Conservation (phyloP, 768 basidiomycete genomes). For the Lactifluus pinguis region DNA sequence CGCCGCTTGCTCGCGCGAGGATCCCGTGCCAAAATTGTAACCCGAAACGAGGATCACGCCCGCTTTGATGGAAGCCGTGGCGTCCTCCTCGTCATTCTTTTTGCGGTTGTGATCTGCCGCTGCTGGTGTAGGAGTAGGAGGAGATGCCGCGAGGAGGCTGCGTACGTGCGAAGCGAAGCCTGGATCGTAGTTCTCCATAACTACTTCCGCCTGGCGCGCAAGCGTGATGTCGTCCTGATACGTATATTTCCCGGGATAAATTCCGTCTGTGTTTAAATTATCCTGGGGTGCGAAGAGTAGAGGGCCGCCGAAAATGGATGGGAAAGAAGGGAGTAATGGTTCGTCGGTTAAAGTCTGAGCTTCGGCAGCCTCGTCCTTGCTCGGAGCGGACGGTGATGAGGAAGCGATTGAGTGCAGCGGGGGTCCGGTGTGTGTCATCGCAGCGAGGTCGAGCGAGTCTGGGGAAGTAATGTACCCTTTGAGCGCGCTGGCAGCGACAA, state of each 20-base stretch:
- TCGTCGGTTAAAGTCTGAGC: conserved; percentile 34
- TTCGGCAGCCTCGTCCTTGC: conserved; percentile 16
- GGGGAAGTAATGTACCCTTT: conserved; percentile 89
- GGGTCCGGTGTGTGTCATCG: conserved; percentile 40
- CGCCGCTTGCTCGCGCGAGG: conserved; percentile 96
- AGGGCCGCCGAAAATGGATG: conserved; percentile 68
- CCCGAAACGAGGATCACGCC: conserved; percentile 85
- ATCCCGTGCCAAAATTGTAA: conserved; percentile 98
- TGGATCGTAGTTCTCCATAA: conserved; percentile 99
- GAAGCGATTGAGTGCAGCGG: conserved; percentile 50
- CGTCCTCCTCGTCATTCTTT: neutral
- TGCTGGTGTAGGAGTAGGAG: conserved; percentile 4
- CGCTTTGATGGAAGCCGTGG: conserved; percentile 28
- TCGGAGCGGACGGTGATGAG: conserved; percentile 15
- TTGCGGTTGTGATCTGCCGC: too few species aligned
- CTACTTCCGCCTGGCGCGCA: conserved; percentile 86
- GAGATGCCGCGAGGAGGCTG: conserved; percentile 28
- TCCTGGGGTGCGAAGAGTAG: conserved; percentile 94
- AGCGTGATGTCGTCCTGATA: conserved; percentile 99
- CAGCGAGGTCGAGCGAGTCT: conserved; percentile 45
- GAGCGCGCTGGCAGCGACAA: conserved; percentile 92
- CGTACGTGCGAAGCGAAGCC: conserved; percentile 67
- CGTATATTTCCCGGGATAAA: conserved; percentile 98
- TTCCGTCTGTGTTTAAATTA: conserved; percentile 95
- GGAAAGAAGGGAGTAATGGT: conserved; percentile 74